Conservation (phyloP, 2,329 filamentous ascomycete genomes). For the Paracorniculantispora psalliotae region DNA sequence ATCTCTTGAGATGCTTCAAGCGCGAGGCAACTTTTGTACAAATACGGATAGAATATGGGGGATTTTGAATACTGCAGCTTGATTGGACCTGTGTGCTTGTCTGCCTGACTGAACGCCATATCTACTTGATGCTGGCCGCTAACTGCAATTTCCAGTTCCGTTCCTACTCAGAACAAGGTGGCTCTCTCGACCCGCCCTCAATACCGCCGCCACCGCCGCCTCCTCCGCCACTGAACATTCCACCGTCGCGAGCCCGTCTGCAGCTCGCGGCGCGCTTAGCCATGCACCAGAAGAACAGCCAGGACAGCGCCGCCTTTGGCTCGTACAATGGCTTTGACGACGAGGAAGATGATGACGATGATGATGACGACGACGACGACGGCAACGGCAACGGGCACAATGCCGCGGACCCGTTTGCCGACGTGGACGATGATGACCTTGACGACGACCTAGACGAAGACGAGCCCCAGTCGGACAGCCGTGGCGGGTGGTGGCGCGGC, state of each 20-base stretch:
- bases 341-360: too few species aligned
- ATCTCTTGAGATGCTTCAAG: background rate
- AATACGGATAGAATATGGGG: slow-evolving; percentile 8
- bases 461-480: slow-evolving; percentile 25
- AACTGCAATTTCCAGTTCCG: slow-evolving; percentile 43
- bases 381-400: slow-evolving; percentile 20
- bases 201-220: slow-evolving; percentile 58
- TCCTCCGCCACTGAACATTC: slow-evolving; percentile 77
- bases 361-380: slow-evolving; percentile 36
- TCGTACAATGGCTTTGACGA: slow-evolving; percentile 48
- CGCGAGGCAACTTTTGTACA: background rate
- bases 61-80: slow-evolving; percentile 14
- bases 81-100: slow-evolving; percentile 15
- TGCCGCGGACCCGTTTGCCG: slow-evolving; percentile 44
- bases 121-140: slow-evolving; percentile 1
- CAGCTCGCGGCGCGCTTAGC: slow-evolving; percentile 87
- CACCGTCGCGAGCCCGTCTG: slow-evolving; percentile 78
- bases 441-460: slow-evolving; percentile 31
- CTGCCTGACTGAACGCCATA: background rate
- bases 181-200: slow-evolving; percentile 51
- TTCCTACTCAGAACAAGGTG: slow-evolving; percentile 48
- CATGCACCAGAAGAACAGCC: slow-evolving; percentile 62
- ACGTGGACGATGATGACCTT: slow-evolving; percentile 43
- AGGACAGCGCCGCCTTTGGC: slow-evolving; percentile 39
- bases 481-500: slow-evolving; percentile 47